Evolutionary conservation across 768 basidiomycete species (phyloP), one percentile per base, ranked within the genome.

Genomic region (Amanita molliuscula): DNA sequence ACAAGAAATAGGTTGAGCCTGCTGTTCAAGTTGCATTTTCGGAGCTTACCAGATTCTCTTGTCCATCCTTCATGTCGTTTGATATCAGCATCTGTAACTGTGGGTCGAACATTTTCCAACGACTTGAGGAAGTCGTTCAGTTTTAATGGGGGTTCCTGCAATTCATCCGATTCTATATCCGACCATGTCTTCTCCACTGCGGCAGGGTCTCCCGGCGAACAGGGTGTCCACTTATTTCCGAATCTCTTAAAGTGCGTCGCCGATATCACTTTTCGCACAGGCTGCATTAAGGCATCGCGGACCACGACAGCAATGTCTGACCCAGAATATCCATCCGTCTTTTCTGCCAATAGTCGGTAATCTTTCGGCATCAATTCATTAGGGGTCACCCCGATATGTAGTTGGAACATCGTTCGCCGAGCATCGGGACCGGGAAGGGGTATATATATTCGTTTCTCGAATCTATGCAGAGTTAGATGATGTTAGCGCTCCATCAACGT

Each of bases 381-480:
- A 16, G 96, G 95, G 1, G 96, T 99, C 15, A 80, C 72, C 2
- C 96, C 96, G 42, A 98, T 78, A 59, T 99, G 94, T 38, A 99
- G 80, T 69, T 97, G 88, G 62, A 99, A 99, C 92, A 99, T 99
- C 25, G 81, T 83, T 64, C 81, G 76, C 40, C 96, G 78, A 10
- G 95, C 96, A 47, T 95, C 93, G 3, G 87, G 75, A 0, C 92
- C 92, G 8, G 96, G 96, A 16, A 98, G 81, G 26, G 96, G 96
- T 52, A 99, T 99, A 64, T 97, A 92, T 72, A 99, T 94, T 51
- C 96, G 83, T 67, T 96, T 97, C 67, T 98, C 94, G 55, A 98
- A 98, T 54, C 88, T 91, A 21, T 10, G 21, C 15, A 26, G 44
- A 10, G 28, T 46, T 44, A 18, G 31, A 26, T 36, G 16, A 6